phyloP scores from a whole-genome alignment of 2,329 filamentous ascomycete genomes.

The Sodiomyces alkalinus region DNA sequence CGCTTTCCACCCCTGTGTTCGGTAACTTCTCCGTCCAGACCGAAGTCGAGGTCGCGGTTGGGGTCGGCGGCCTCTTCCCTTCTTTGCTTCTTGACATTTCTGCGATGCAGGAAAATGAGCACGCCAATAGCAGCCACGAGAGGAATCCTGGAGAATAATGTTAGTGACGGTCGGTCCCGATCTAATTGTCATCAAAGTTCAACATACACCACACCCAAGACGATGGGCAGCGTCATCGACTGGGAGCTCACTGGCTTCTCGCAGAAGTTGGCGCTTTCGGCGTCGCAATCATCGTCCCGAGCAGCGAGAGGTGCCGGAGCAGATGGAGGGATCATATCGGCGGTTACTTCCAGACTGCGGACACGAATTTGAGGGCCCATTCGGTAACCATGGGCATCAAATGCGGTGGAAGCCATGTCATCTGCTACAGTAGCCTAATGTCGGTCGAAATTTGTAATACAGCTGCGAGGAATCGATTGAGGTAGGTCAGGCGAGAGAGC shows the following conservation, averaged over 20 bases:
- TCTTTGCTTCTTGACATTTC: slow-evolving; percentile 55
- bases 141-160: slow-evolving; percentile 47
- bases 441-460: too few relatives aligned
- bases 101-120: slow-evolving; percentile 63
- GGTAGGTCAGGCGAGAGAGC: too few relatives aligned
- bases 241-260: slow-evolving; percentile 43
- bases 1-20: slow-evolving; percentile 24
- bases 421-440: background rate
- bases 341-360: slow-evolving; percentile 7
- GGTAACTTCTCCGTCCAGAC: slow-evolving; percentile 36
- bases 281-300: slow-evolving; percentile 5
- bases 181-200: background rate
- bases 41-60: slow-evolving; percentile 87
- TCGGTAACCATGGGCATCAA: slow-evolving; percentile 10
- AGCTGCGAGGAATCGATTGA: too few relatives aligned
- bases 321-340: background rate
- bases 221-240: slow-evolving; percentile 52
- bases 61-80: slow-evolving; percentile 74
- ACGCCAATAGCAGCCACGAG: slow-evolving; percentile 50
- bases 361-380: slow-evolving; percentile 13
- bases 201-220: slow-evolving; percentile 56
- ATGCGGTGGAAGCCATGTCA: slow-evolving; percentile 5
- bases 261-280: slow-evolving; percentile 28
- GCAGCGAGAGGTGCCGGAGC: slow-evolving; percentile 8
- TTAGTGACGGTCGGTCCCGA: slow-evolving; percentile 6